A percentile compares a stretch with the other conserved stretches of the same genome.
These are phyloP conservation scores for Eruca vesicaria DNA, from an alignment of 441 rosid species.

Conservation along the genomic window DNA sequence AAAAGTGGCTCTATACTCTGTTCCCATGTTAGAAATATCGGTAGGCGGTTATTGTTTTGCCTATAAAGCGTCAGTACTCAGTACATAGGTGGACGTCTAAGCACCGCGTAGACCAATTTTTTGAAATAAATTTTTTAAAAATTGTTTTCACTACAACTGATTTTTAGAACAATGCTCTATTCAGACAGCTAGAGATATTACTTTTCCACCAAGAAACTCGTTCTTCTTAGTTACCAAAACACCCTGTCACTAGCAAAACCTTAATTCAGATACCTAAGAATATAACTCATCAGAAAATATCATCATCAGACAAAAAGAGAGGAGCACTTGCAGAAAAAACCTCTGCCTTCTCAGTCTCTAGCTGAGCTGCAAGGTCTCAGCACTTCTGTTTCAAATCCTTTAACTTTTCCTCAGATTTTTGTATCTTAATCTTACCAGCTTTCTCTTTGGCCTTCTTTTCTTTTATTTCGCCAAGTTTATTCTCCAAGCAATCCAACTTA, in stretches of 20 bases:
- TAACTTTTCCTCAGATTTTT: background rate
- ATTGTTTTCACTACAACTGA: too few relatives aligned
- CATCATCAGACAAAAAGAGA: background rate
- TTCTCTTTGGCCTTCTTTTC: background rate
- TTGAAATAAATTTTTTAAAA: too few relatives aligned
- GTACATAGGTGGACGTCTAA: too few relatives aligned
- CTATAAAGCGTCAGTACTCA: too few relatives aligned
- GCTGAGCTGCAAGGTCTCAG: background rate
- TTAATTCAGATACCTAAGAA: background rate
- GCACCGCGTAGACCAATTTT: too few relatives aligned
- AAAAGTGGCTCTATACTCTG: constrained; percentile 14
- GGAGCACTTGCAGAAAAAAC: background rate
- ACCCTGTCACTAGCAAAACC: background rate
- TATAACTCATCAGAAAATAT: background rate
- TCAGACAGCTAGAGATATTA: background rate
- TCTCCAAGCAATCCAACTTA: constrained; percentile 21
- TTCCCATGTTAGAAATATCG: background rate
- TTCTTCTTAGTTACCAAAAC: background rate
- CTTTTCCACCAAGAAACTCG: background rate
- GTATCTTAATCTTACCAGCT: background rate
- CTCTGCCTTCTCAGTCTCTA: constrained; percentile 5
- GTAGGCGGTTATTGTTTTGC: too few relatives aligned
- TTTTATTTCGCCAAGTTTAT: background rate
- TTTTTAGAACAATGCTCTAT: background rate
- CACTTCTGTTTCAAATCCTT: background rate